These are phyloP conservation scores for Beauveria rudraprayagi DNA, from an alignment of 2,329 filamentous ascomycete genomes.

Conservation along the genomic window DNA sequence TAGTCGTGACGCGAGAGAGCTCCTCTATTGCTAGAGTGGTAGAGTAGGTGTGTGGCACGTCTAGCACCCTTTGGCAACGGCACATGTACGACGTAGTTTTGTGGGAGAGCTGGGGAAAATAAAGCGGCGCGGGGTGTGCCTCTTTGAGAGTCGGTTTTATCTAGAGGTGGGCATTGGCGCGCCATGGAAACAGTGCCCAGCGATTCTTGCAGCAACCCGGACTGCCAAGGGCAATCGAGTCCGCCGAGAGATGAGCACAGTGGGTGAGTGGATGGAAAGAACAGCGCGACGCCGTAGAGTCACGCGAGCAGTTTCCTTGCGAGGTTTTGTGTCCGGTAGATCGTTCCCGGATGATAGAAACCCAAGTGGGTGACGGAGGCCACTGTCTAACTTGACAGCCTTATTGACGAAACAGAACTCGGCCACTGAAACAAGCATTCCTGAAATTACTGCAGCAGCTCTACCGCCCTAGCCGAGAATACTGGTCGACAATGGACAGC, in stretches of 20 bases:
- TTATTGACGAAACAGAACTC: neutral
- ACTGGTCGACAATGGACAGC: neutral
- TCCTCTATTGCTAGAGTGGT: too few species aligned
- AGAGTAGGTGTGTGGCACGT: too few species aligned
- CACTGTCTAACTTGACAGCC: neutral
- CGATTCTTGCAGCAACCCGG: constrained; percentile 2
- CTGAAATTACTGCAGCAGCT: neutral
- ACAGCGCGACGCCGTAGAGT: constrained; percentile 1
- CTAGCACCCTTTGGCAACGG: too few species aligned
- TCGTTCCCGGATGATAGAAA: neutral
- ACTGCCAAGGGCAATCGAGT: neutral
- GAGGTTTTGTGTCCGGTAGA: neutral
- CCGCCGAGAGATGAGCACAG: neutral
- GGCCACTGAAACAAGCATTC: constrained; percentile 4
- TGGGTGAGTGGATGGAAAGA: neutral
- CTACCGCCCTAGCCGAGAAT: neutral
- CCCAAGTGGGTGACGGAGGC: neutral
- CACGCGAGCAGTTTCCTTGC: constrained; percentile 12
- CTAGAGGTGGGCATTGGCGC: neutral
- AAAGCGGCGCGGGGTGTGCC: too few species aligned
- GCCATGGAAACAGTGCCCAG: neutral
- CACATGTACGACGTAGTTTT: too few species aligned
- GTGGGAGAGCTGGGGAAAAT: too few species aligned
- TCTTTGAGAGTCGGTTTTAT: neutral
- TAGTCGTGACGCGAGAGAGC: too few species aligned